These are phyloP conservation scores for Venturia oleaginea DNA, from an alignment of 2,329 filamentous ascomycete species.

Conservation along the genomic window DNA sequence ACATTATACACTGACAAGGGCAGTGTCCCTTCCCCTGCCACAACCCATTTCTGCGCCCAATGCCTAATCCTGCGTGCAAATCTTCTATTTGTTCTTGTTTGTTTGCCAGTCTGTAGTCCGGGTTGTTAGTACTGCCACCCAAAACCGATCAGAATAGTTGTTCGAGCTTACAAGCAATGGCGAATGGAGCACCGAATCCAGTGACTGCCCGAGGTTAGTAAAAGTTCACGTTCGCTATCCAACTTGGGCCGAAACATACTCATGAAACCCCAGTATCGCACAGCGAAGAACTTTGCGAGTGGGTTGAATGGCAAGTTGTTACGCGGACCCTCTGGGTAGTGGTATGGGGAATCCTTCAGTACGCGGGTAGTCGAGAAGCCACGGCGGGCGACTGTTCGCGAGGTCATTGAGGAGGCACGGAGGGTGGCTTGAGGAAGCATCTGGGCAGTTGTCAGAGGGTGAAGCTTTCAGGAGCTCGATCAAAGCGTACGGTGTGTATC, in stretches of 20 bases:
- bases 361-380: constrained; percentile 82
- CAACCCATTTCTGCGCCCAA: not conserved
- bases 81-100: constrained; percentile 45
- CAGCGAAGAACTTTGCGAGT: constrained; percentile 71
- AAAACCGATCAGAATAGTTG: not conserved
- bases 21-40: not conserved
- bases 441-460: constrained; percentile 41
- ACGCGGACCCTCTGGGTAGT: constrained; percentile 94
- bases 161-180: constrained; percentile 50
- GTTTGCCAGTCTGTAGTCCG: constrained; percentile 54
- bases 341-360: constrained; percentile 74
- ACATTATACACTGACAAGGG: constrained; percentile 3
- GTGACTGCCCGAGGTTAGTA: constrained; percentile 32
- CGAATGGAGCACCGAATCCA: constrained; percentile 52
- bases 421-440: constrained; percentile 66
- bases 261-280: constrained; percentile 78
- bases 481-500: constrained; percentile 10
- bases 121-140: constrained; percentile 5
- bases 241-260: constrained; percentile 36
- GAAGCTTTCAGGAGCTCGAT: constrained; percentile 9
- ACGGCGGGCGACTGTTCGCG: constrained; percentile 69
- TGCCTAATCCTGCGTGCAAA: not conserved
- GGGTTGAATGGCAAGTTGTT: constrained; percentile 97
- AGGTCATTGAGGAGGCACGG: constrained; percentile 51
- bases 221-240: constrained; percentile 6